Evolutionary conservation across 768 basidiomycete species (phyloP).

Genomic region (Termitomyces sp.): DNA sequence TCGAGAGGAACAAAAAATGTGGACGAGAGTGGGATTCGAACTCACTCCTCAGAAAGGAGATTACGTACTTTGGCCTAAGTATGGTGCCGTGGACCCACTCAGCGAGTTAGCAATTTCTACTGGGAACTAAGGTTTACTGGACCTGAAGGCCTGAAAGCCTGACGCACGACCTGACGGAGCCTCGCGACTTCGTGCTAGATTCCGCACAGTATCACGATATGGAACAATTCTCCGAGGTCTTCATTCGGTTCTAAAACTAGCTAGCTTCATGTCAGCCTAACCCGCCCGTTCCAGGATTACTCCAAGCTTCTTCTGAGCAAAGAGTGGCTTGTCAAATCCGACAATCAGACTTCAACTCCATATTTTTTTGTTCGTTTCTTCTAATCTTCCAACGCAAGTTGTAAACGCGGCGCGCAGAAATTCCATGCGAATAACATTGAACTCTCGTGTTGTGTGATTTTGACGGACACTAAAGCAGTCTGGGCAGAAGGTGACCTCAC

Average conservation of each 20-base stretch:
- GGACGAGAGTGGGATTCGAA: no score
- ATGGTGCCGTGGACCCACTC: no score
- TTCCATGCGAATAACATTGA: slow-evolving; percentile 52
- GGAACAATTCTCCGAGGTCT: slow-evolving; percentile 47
- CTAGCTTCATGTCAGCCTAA: slow-evolving; percentile 7
- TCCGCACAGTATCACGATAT: no score
- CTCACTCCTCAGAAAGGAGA: no score
- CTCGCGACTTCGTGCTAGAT: no score
- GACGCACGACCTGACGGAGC: no score
- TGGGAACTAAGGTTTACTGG: no score
- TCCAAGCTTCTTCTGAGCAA: slow-evolving; percentile 51
- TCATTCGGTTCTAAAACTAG: slow-evolving; percentile 1
- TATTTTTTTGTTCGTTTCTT: slow-evolving; percentile 59
- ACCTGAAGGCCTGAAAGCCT: no score
- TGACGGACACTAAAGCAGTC: slow-evolving; percentile 71
- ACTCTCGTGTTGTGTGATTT: slow-evolving; percentile 50
- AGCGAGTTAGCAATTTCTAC: no score
- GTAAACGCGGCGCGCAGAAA: slow-evolving; percentile 41
- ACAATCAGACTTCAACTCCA: slow-evolving; percentile 52
- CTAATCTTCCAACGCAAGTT: not conserved
- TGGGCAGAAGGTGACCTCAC: slow-evolving; percentile 66
- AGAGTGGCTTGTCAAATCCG: slow-evolving; percentile 72
- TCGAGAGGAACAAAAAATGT: no score
- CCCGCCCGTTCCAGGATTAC: slow-evolving; percentile 38
- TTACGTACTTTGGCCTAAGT: no score